phyloP scores from a whole-genome alignment of 1,139 yeast species.

The Lodderomyces parapsilosis region DNA sequence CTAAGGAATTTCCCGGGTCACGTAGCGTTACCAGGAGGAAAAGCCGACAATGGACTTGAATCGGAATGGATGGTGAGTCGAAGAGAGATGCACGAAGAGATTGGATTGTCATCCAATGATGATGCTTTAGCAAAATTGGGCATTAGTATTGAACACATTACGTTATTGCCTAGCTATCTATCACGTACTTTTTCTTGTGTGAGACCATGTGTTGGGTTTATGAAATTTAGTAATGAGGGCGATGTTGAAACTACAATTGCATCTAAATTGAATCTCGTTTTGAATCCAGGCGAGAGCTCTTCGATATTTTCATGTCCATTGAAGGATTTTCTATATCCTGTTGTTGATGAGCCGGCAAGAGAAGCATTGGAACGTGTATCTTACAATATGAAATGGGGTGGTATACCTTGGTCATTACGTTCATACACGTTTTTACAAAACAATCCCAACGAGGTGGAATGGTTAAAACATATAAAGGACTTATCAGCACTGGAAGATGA shows the following conservation, averaged over 20 bases:
- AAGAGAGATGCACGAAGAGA: conserved; percentile 84
- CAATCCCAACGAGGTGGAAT: conserved; percentile 54
- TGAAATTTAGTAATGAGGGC: conserved; percentile 24
- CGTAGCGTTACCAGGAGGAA: conserved; percentile 88
- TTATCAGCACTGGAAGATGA: conserved; percentile 41
- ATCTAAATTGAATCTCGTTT: conserved; percentile 33
- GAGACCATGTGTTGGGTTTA: conserved; percentile 74
- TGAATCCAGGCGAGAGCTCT: conserved; percentile 74
- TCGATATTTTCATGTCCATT: conserved; percentile 69
- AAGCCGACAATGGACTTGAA: conserved; percentile 66
- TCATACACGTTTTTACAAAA: conserved; percentile 60
- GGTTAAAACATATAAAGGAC: conserved; percentile 63
- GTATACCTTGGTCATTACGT: conserved; percentile 62
- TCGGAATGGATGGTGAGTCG: conserved; percentile 71
- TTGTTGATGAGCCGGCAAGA: conserved; percentile 22
- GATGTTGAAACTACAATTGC: conserved; percentile 21
- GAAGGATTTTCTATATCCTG: conserved; percentile 54
- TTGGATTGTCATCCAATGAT: conserved; percentile 63
- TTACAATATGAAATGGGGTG: conserved; percentile 61
- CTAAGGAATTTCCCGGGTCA: conserved; percentile 81
- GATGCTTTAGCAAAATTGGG: conserved; percentile 43
- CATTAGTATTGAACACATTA: conserved; percentile 55
- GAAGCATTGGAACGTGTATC: conserved; percentile 48
- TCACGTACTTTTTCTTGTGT: conserved; percentile 82
- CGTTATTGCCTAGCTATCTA: conserved; percentile 69